A percentile compares a stretch with the other conserved stretches of the same genome.
These are phyloP conservation scores for Lasiodiplodia sp. DNA, from an alignment of 2,329 filamentous ascomycete species.

Conservation along the genomic window DNA sequence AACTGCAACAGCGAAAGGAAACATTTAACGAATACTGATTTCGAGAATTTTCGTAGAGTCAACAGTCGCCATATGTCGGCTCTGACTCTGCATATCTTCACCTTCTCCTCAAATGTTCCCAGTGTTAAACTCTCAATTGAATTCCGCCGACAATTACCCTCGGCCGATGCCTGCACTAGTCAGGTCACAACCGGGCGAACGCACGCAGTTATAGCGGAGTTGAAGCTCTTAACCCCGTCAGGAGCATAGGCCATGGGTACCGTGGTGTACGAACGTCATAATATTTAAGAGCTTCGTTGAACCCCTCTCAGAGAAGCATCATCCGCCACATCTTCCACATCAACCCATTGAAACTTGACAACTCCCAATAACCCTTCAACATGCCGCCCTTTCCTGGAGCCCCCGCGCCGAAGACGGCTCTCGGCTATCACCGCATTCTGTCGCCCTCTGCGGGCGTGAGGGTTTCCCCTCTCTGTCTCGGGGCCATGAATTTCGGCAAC, in stretches of 20 bases:
- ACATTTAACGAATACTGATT: not conserved
- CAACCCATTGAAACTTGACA: not conserved
- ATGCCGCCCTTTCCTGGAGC: conserved; percentile 37
- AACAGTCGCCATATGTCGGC: too few relatives aligned
- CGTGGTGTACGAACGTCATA: not conserved
- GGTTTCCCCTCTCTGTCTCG: conserved; percentile 62
- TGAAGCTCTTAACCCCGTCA: conserved; percentile 1
- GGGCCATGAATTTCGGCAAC: conserved; percentile 64
- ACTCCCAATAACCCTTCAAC: not conserved
- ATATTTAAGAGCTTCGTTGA: not conserved
- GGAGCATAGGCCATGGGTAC: not conserved
- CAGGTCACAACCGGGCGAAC: not conserved
- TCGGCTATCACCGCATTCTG: conserved; percentile 62
- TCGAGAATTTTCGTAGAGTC: not conserved
- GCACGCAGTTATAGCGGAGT: not conserved
- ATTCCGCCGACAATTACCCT: not conserved
- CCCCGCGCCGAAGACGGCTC: conserved; percentile 45
- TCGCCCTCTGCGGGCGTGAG: conserved; percentile 60
- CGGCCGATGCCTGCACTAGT: not conserved
- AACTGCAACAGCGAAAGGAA: not conserved
- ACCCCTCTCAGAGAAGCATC: not conserved
- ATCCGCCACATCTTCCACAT: not conserved
- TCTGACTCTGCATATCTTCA: not conserved
- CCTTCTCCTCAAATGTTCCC: not conserved
- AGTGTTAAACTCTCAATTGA: not conserved